Evolutionary conservation across 768 basidiomycete species (phyloP).

Genomic region (Neoboletus magnificus): DNA sequence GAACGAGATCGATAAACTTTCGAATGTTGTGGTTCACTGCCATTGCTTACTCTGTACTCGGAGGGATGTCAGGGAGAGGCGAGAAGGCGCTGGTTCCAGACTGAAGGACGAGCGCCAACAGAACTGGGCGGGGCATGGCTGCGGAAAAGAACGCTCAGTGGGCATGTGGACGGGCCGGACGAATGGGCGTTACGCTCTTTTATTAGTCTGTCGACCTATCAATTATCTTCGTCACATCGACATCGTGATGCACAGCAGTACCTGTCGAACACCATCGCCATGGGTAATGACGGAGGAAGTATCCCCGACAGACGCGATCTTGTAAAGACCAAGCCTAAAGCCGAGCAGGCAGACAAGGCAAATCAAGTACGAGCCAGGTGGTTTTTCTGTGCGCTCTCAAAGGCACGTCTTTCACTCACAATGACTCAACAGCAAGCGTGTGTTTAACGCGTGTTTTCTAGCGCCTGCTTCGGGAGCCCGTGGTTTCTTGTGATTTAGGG

Average conservation of each 20-base stretch:
- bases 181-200: background rate
- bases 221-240: too few relatives aligned
- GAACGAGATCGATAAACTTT: conserved; percentile 9
- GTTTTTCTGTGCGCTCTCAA: conserved; percentile 94
- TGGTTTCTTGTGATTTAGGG: conserved; percentile 89
- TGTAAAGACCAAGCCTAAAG: conserved; percentile 71
- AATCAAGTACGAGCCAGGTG: conserved; percentile 85
- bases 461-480: conserved; percentile 82
- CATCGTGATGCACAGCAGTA: too few relatives aligned
- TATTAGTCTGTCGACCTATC: background rate
- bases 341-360: conserved; percentile 86
- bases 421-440: background rate
- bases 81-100: background rate
- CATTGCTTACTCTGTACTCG: background rate
- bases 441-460: conserved; percentile 30
- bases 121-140: background rate
- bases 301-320: conserved; percentile 82
- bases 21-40: background rate
- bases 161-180: background rate
- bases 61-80: background rate
- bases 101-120: background rate
- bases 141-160: background rate
- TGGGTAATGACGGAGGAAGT: conserved; percentile 90
- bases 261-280: conserved; percentile 28
- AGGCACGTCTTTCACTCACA: conserved; percentile 47